Conservation (phyloP, 2,329 filamentous ascomycete genomes). For the Fusarium temperatum region DNA sequence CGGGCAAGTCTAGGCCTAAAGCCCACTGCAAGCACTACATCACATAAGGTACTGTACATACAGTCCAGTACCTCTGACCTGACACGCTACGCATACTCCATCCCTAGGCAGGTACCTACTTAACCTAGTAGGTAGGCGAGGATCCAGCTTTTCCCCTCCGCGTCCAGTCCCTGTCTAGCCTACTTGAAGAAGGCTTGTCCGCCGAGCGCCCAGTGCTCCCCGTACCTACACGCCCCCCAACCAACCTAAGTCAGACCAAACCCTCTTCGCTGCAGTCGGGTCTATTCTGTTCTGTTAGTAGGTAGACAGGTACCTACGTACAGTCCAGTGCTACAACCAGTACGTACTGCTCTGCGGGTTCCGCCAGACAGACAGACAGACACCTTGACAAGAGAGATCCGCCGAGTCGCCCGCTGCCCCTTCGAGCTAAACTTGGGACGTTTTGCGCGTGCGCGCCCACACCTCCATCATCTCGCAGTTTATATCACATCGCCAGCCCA, state of each 20-base stretch:
- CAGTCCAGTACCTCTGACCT: slow-evolving; percentile 8
- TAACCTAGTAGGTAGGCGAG: slow-evolving; percentile 1
- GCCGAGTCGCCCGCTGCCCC: slow-evolving; percentile 39
- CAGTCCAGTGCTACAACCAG: slow-evolving; percentile 7
- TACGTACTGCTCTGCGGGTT: slow-evolving; percentile 24
- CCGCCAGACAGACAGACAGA: slow-evolving; percentile 20
- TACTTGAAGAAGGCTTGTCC: slow-evolving; percentile 30
- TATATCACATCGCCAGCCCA: slow-evolving; percentile 43
- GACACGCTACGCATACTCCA: slow-evolving; percentile 29
- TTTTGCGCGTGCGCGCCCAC: slow-evolving; percentile 42
- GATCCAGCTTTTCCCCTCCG: slow-evolving; percentile 35
- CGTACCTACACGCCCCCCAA: slow-evolving; percentile 32
- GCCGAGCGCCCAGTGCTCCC: slow-evolving; percentile 32
- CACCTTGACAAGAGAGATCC: slow-evolving; percentile 14
- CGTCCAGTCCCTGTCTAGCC: slow-evolving; percentile 38
- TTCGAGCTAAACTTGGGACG: slow-evolving; percentile 40
- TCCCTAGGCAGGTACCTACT: slow-evolving; percentile 1
- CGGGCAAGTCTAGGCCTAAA: slow-evolving; percentile 2
- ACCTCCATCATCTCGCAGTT: slow-evolving; percentile 42
- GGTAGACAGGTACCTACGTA: background rate
- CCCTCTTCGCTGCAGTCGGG: slow-evolving; percentile 11
- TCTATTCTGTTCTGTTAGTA: background rate
- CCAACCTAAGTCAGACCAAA: background rate
- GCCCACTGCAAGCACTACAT: slow-evolving; percentile 24
- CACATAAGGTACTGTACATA: slow-evolving; percentile 8